Evolutionary conservation across 2,329 filamentous ascomycete genomes (phyloP).

Genomic region (Verticillium albo-atrum): DNA sequence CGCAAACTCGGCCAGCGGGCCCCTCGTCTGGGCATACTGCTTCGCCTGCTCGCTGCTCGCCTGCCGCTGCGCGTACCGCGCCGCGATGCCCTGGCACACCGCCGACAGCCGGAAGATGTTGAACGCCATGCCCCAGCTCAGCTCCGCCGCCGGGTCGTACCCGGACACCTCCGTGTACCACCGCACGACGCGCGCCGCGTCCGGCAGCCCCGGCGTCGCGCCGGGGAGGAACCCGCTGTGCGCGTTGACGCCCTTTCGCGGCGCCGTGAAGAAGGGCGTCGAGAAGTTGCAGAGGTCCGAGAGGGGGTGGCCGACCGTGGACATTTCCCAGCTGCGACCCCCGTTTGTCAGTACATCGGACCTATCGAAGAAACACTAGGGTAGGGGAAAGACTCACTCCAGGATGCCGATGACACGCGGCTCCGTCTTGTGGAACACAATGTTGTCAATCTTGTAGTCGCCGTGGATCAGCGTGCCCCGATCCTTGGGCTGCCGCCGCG

Average conservation of each 20-base stretch:
- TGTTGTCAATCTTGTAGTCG: constrained; percentile 93
- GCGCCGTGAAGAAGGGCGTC: constrained; percentile 34
- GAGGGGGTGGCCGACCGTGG: constrained; percentile 91
- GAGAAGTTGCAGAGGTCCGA: constrained; percentile 82
- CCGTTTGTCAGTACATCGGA: too few relatives aligned
- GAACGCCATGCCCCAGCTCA: constrained; percentile 59
- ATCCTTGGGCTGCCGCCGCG: constrained; percentile 68
- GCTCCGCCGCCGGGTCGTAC: constrained; percentile 62
- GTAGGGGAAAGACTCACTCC: constrained; percentile 51
- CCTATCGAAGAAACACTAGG: not conserved
- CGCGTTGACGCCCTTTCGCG: constrained; percentile 22
- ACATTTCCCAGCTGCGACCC: constrained; percentile 92
- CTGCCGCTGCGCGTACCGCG: constrained; percentile 77
- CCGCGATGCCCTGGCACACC: constrained; percentile 85
- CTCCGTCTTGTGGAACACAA: constrained; percentile 86
- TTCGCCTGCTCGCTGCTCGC: constrained; percentile 82
- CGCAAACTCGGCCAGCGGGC: constrained; percentile 70
- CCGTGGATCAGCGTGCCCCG: constrained; percentile 80
- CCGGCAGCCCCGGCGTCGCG: constrained; percentile 58
- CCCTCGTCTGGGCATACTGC: constrained; percentile 65
- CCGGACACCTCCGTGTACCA: constrained; percentile 50
- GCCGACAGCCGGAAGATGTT: constrained; percentile 54
- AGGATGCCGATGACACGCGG: constrained; percentile 86
- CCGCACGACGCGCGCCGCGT: constrained; percentile 32
- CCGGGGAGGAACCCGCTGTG: constrained; percentile 55